Evolutionary conservation across 2,329 filamentous ascomycete species (phyloP).

Genomic region (Trichophyton schoenleinii): DNA sequence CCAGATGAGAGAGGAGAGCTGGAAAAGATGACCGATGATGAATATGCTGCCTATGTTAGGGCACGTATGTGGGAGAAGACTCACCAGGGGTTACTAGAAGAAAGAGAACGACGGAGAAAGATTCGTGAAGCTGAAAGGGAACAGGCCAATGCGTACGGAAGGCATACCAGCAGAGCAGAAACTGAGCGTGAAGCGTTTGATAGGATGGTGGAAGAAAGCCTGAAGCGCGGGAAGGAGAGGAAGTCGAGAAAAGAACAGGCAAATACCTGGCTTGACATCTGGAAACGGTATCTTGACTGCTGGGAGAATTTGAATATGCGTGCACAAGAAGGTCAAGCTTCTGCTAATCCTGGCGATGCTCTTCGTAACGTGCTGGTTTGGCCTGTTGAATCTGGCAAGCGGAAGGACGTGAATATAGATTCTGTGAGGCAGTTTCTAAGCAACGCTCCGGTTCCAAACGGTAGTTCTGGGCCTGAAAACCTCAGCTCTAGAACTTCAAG

Average conservation of each 20-base stretch:
- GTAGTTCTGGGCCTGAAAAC: not conserved
- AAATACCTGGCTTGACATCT: constrained; percentile 42
- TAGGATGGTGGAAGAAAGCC: constrained; percentile 54
- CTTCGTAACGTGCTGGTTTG: constrained; percentile 47
- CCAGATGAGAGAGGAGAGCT: constrained; percentile 46
- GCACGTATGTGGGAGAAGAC: constrained; percentile 93
- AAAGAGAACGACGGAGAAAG: constrained; percentile 51
- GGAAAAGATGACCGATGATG: constrained; percentile 81
- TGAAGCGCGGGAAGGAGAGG: constrained; percentile 55
- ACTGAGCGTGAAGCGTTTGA: constrained; percentile 36
- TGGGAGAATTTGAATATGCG: constrained; percentile 46
- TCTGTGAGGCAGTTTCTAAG: constrained; percentile 59
- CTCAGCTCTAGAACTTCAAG: constrained; percentile 9
- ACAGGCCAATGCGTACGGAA: constrained; percentile 23
- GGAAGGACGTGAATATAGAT: constrained; percentile 44
- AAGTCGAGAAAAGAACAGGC: constrained; percentile 34
- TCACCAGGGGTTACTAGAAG: constrained; percentile 68
- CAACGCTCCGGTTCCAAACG: constrained; percentile 30
- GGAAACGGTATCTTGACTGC: constrained; percentile 50
- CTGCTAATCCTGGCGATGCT: constrained; percentile 7
- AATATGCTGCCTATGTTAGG: constrained; percentile 78
- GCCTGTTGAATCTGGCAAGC: constrained; percentile 55
- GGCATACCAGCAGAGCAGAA: constrained; percentile 19
- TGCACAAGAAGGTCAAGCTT: constrained; percentile 11
- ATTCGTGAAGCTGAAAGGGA: constrained; percentile 38